A percentile compares a stretch with the other conserved stretches of the same genome.
Evolutionary conservation across 768 basidiomycete species (phyloP).

Genomic region (Cystofilobasidium capitatum): DNA sequence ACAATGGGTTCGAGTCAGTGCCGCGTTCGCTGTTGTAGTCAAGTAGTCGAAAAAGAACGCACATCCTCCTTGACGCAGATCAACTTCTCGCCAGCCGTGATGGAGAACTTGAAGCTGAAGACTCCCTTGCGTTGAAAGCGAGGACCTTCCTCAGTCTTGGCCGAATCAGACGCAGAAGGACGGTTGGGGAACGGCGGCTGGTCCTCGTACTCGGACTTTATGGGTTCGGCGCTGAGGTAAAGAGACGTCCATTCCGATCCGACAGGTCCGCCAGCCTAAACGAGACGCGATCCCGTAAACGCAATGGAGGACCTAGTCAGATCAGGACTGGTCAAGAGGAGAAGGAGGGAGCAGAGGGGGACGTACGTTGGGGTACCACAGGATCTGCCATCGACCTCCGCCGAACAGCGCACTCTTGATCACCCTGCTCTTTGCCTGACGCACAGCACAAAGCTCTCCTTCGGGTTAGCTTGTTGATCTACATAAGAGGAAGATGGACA

Average conservation of each 20-base stretch:
- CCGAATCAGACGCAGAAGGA: too few species aligned
- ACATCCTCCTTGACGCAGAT: neutral
- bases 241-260: slow-evolving; percentile 17
- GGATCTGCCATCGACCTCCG: slow-evolving; percentile 6
- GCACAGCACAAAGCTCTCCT: too few species aligned
- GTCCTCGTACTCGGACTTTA: slow-evolving; percentile 11
- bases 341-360: neutral
- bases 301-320: neutral
- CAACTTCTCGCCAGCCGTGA: neutral
- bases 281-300: neutral
- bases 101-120: neutral
- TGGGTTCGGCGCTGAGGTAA: slow-evolving; percentile 16
- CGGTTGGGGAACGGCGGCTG: neutral
- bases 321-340: neutral
- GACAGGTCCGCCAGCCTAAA: slow-evolving; percentile 17
- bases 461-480: too few species aligned
- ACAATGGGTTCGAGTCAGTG: too few species aligned
- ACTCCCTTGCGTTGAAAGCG: neutral
- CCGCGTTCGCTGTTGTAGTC: too few species aligned
- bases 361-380: neutral
- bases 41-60: too few species aligned
- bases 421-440: neutral
- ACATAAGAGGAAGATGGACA: neutral
- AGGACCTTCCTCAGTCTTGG: too few species aligned
- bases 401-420: slow-evolving; percentile 11